Percentiles rank a stretch among this genome's conserved stretches.
phyloP scores from a whole-genome alignment of 805 yeast species.

The Yamadazyma laniorum region DNA sequence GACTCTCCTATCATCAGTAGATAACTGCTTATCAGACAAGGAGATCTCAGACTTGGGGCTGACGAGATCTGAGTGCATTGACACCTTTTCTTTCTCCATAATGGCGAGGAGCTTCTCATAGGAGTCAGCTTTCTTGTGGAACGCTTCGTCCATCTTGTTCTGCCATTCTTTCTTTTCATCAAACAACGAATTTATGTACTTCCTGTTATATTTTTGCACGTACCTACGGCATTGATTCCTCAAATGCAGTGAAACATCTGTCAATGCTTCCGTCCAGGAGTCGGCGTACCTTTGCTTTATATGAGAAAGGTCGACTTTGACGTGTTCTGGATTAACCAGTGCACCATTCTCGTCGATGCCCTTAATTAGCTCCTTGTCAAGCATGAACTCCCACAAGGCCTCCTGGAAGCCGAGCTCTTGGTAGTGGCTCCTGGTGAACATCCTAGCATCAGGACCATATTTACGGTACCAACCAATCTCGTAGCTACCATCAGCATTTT shows the following conservation, averaged over 20 bases:
- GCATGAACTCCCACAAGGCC: constrained; percentile 32
- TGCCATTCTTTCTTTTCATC: constrained; percentile 17
- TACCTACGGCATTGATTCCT: constrained; percentile 13
- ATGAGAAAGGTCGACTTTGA: neutral
- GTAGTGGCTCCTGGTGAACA: constrained; percentile 30
- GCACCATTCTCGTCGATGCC: constrained; percentile 5
- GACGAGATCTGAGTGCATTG: constrained; percentile 36
- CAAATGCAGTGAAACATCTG: constrained; percentile 10
- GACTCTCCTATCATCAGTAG: constrained; percentile 9
- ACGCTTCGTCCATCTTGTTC: constrained; percentile 16
- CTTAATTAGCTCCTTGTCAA: constrained; percentile 10
- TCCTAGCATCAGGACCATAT: constrained; percentile 10
- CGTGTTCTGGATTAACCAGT: neutral
- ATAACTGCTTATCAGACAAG: constrained; percentile 1
- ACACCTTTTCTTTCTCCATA: constrained; percentile 21
- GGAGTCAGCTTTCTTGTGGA: constrained; percentile 12
- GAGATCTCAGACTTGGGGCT: neutral
- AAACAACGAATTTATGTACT: constrained; percentile 4
- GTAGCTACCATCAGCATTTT: constrained; percentile 27
- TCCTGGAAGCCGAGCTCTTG: constrained; percentile 26
- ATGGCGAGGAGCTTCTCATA: constrained; percentile 14
- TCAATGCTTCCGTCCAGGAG: constrained; percentile 14
- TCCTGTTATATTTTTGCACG: constrained; percentile 16
- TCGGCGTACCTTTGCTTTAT: constrained; percentile 2
- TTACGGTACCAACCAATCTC: constrained; percentile 19